A percentile compares a stretch with the other conserved stretches of the same genome.
These are phyloP conservation scores for Penicillium waksmanii DNA, from an alignment of 495 filamentous ascomycete genomes.

Conservation along the genomic window DNA sequence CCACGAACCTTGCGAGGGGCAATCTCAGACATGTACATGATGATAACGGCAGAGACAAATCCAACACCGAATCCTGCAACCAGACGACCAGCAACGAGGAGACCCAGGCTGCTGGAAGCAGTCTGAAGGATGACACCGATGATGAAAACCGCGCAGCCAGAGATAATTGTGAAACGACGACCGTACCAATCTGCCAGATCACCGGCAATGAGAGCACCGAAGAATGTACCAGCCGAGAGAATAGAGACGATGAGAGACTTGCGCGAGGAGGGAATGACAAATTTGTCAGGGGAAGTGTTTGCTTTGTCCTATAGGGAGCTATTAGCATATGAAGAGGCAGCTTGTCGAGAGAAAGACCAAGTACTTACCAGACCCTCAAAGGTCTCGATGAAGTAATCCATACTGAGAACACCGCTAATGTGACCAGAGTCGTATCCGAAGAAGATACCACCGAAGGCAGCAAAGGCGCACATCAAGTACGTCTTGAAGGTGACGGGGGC, in stretches of 20 bases:
- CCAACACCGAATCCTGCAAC: slow-evolving; percentile 75
- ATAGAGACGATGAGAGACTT: slow-evolving; percentile 74
- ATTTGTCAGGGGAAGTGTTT: slow-evolving; percentile 31
- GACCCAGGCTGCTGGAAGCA: slow-evolving; percentile 47
- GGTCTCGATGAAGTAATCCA: slow-evolving; percentile 53
- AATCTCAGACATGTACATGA: slow-evolving; percentile 73
- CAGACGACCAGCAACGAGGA: slow-evolving; percentile 71
- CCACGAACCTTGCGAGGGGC: slow-evolving; percentile 67
- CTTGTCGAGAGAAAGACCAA: neutral
- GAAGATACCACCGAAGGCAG: slow-evolving; percentile 63
- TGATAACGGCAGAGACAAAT: slow-evolving; percentile 74
- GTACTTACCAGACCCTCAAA: slow-evolving; percentile 43
- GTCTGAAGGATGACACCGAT: slow-evolving; percentile 67
- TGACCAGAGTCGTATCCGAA: slow-evolving; percentile 60
- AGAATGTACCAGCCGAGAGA: slow-evolving; percentile 75
- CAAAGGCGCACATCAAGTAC: slow-evolving; percentile 63
- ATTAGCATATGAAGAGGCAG: neutral
- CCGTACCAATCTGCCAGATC: slow-evolving; percentile 70
- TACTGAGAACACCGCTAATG: slow-evolving; percentile 57
- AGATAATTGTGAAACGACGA: slow-evolving; percentile 69
- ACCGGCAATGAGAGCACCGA: slow-evolving; percentile 72
- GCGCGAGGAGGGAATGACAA: slow-evolving; percentile 50
- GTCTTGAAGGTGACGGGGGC: slow-evolving; percentile 66
- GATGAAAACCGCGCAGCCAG: slow-evolving; percentile 65
- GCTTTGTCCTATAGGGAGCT: slow-evolving; percentile 23